These are phyloP conservation scores for Iris pallida DNA, from an alignment of 116 monocot genomes.

Conservation along the genomic window DNA sequence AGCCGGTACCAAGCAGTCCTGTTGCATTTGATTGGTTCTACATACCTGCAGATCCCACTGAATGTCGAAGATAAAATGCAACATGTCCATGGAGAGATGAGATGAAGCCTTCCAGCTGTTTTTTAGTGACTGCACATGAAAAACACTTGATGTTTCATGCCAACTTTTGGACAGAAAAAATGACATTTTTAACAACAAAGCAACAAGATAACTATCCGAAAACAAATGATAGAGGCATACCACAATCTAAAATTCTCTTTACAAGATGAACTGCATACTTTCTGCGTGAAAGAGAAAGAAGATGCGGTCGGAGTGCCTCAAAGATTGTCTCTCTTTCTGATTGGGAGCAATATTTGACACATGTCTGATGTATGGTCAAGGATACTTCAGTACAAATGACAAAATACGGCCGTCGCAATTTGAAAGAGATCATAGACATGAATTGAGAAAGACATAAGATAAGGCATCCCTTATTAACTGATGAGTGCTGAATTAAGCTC, in stretches of 20 bases:
- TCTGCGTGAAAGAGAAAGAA: constrained; percentile 63
- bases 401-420: too few species aligned
- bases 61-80: constrained; percentile 76
- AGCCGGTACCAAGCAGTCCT: neutral
- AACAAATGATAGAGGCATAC: constrained; percentile 22
- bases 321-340: constrained; percentile 66
- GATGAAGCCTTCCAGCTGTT: constrained; percentile 73
- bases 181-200: too few species aligned
- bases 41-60: constrained; percentile 82
- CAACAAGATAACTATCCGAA: too few species aligned
- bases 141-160: too few species aligned
- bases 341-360: constrained; percentile 79
- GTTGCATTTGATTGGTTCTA: neutral
- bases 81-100: constrained; percentile 90
- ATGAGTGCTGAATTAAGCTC: neutral
- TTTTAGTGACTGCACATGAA: constrained; percentile 53
- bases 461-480: too few species aligned
- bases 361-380: constrained; percentile 45
- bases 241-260: constrained; percentile 76
- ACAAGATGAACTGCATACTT: constrained; percentile 94
- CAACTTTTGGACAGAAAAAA: too few species aligned
- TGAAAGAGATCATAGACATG: too few species aligned
- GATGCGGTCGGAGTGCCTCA: constrained; percentile 73
- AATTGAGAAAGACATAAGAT: too few species aligned
- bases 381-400: neutral